Percentiles rank a stretch among this genome's conserved stretches.
Conservation (phyloP, 2,329 filamentous ascomycete species). For the Fusarium haematococcum region DNA sequence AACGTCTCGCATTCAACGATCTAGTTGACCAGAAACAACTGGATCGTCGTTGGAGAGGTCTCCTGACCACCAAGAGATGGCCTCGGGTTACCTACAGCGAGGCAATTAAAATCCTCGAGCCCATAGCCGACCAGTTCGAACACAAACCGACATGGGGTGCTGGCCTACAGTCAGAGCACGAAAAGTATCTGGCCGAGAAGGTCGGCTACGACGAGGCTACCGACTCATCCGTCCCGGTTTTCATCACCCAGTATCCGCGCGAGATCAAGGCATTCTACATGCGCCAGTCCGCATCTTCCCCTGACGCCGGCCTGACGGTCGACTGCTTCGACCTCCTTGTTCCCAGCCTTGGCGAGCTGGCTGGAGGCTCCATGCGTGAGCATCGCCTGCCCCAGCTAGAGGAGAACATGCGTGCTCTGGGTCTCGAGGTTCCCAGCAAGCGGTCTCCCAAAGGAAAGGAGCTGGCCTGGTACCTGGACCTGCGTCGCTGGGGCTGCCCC, state of each 20-base stretch:
- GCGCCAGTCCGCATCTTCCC: slow-evolving; percentile 52
- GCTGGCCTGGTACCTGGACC: slow-evolving; percentile 88
- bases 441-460: slow-evolving; percentile 42
- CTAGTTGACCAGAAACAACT: slow-evolving; percentile 62
- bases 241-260: slow-evolving; percentile 93
- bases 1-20: slow-evolving; percentile 57
- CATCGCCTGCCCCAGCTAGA: slow-evolving; percentile 77
- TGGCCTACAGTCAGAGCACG: slow-evolving; percentile 90
- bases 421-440: slow-evolving; percentile 62
- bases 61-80: slow-evolving; percentile 71
- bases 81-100: slow-evolving; percentile 85
- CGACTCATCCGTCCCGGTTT: slow-evolving; percentile 74
- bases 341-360: slow-evolving; percentile 86
- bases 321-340: slow-evolving; percentile 93
- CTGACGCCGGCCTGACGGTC: slow-evolving; percentile 66
- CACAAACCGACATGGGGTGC: slow-evolving; percentile 76
- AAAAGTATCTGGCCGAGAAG: slow-evolving; percentile 82
- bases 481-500: slow-evolving; percentile 90
- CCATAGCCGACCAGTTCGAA: slow-evolving; percentile 72
- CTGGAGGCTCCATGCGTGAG: slow-evolving; percentile 90
- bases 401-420: slow-evolving; percentile 76
- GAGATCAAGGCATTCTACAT: slow-evolving; percentile 89
- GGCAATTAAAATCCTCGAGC: slow-evolving; percentile 76
- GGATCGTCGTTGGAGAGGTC: slow-evolving; percentile 76
- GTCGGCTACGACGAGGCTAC: slow-evolving; percentile 65